These are phyloP conservation scores for Chimonanthus salicifolius DNA, from an alignment of 164 flowering plant genomes.

Conservation along the genomic window DNA sequence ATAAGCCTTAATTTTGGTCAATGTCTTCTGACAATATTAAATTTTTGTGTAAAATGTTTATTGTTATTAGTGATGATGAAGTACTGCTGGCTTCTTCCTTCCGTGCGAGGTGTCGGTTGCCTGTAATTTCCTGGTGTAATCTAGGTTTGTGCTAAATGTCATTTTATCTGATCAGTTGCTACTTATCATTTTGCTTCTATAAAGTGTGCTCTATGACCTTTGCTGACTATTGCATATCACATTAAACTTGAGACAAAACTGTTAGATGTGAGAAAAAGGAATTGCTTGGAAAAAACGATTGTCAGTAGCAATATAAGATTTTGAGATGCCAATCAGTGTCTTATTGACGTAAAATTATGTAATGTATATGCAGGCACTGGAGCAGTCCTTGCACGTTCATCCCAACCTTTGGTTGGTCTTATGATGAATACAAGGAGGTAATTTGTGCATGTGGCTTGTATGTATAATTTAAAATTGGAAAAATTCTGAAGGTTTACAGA, in stretches of 20 bases:
- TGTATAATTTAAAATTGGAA: neutral
- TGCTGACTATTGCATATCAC: neutral
- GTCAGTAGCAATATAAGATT: neutral
- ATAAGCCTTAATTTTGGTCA: neutral
- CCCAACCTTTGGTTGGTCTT: slow-evolving; percentile 96
- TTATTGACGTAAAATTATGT: neutral
- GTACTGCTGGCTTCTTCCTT: slow-evolving; percentile 71
- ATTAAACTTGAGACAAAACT: neutral
- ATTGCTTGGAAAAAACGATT: no score
- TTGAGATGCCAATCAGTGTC: neutral
- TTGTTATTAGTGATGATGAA: slow-evolving; percentile 53
- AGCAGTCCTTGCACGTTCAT: slow-evolving; percentile 97
- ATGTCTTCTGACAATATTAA: neutral
- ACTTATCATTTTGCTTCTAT: neutral
- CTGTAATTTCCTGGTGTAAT: slow-evolving; percentile 93
- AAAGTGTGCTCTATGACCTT: neutral
- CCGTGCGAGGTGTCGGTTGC: slow-evolving; percentile 86
- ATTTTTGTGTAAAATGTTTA: neutral
- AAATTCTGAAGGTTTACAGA: neutral
- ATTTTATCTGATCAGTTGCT: slow-evolving; percentile 3
- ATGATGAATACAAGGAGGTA: slow-evolving; percentile 99
- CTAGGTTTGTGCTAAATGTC: slow-evolving; percentile 40
- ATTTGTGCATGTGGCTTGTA: neutral
- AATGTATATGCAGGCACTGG: slow-evolving; percentile 48
- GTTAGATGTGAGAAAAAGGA: no score